Evolutionary conservation across 202 grass and related monocot species (phyloP).

Genomic region (Elaeis oleifera): DNA sequence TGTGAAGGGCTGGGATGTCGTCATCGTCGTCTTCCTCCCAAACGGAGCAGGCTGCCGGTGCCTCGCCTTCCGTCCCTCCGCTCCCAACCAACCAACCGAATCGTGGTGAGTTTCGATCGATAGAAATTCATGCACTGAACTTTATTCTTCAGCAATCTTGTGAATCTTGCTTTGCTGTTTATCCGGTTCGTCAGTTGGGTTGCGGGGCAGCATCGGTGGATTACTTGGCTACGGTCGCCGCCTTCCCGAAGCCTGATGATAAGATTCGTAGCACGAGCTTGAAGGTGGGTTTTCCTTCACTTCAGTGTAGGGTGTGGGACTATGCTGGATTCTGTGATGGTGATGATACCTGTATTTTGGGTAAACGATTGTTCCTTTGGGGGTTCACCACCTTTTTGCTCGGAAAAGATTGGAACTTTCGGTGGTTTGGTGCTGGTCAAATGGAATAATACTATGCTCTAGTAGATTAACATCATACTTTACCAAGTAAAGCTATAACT

Average conservation of each 20-base stretch:
- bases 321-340: neutral
- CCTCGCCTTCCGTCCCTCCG: constrained; percentile 1
- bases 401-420: too few species aligned
- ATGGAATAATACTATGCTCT: too few species aligned
- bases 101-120: constrained; percentile 23
- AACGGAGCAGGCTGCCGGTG: neutral
- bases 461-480: too few species aligned
- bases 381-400: too few species aligned
- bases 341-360: too few species aligned
- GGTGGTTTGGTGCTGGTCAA: too few species aligned
- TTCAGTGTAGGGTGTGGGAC: neutral
- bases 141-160: too few species aligned
- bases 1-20: constrained; percentile 31
- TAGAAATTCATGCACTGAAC: too few species aligned
- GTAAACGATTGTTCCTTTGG: too few species aligned
- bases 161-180: too few species aligned
- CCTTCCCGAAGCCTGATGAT: constrained; percentile 78
- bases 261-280: constrained; percentile 80
- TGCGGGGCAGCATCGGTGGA: constrained; percentile 64
- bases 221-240: constrained; percentile 80
- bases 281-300: constrained; percentile 31
- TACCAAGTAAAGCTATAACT: too few species aligned
- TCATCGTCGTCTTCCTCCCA: constrained; percentile 1
- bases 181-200: constrained; percentile 32
- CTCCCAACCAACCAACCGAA: constrained; percentile 30